phyloP scores from a whole-genome alignment of 257 asterid genomes.

The Nicotiana paniculata region DNA sequence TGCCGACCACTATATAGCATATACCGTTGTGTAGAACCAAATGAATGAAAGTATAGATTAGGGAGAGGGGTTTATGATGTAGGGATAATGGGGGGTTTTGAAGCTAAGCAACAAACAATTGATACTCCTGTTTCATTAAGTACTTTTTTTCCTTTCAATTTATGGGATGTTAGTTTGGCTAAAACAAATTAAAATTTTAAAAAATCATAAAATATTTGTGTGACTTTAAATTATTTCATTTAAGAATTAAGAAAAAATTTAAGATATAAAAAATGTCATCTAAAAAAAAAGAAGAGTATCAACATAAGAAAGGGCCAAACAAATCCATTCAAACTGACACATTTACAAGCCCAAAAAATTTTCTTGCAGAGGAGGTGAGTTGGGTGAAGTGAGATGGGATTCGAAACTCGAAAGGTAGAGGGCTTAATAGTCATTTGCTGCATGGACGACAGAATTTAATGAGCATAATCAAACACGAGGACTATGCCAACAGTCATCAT shows the following conservation, averaged over 20 bases:
- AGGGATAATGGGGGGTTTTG: not conserved
- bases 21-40: not conserved
- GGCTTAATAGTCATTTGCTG: constrained; percentile 10
- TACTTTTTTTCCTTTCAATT: too few relatives aligned
- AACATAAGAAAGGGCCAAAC: constrained; percentile 21
- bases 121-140: too few relatives aligned
- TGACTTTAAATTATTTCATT: too few relatives aligned
- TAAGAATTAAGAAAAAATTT: too few relatives aligned
- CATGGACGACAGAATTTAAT: constrained; percentile 15
- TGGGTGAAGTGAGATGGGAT: not conserved
- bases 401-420: not conserved
- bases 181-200: too few relatives aligned
- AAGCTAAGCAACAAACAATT: constrained; percentile 11
- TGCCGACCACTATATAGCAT: constrained; percentile 19
- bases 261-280: too few relatives aligned
- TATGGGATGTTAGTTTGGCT: too few relatives aligned
- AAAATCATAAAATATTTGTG: too few relatives aligned
- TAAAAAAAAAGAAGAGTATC: too few relatives aligned
- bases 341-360: constrained; percentile 20
- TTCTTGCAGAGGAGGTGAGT: constrained; percentile 11
- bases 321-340: constrained; percentile 40
- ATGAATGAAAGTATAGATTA: not conserved
- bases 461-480: constrained; percentile 20
- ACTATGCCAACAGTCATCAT: constrained; percentile 21
- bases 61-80: not conserved